Conservation (phyloP, 768 basidiomycete species). For the Auricularia sp. region DNA sequence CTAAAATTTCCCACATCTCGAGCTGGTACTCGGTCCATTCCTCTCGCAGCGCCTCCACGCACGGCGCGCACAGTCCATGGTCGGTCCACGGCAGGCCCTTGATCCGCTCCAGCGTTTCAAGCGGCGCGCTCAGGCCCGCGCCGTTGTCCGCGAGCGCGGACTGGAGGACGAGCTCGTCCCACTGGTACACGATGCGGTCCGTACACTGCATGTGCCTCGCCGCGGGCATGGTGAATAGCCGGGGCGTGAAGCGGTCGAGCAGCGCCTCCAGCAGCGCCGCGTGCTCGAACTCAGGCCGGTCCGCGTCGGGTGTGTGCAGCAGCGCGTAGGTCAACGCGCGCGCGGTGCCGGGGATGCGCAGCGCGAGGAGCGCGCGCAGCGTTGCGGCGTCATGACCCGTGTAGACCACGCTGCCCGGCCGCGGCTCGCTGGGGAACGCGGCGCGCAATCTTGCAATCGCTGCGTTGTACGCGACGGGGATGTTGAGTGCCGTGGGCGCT, state of each 20-base stretch:
- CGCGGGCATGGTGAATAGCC: conserved; percentile 58
- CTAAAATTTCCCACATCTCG: neutral
- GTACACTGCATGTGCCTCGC: conserved; percentile 70
- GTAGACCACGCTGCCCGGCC: neutral
- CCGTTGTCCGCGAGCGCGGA: conserved; percentile 53
- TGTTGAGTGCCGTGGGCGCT: neutral
- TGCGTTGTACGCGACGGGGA: neutral
- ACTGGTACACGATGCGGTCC: conserved; percentile 56
- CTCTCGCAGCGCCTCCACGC: neutral
- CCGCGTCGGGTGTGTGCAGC: conserved; percentile 25
- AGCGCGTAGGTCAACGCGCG: neutral
- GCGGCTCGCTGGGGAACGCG: neutral
- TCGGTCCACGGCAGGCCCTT: conserved; percentile 18
- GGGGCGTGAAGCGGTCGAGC: conserved; percentile 59
- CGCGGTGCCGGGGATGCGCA: neutral
- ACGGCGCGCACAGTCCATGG: neutral
- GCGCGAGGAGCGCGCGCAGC: neutral
- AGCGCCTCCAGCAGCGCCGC: conserved; percentile 38
- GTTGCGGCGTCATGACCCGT: neutral
- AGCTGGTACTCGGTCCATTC: neutral
- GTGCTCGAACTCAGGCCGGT: conserved; percentile 22
- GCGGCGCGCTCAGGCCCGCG: conserved; percentile 44
- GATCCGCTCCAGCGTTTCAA: conserved; percentile 57
- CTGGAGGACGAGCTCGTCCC: conserved; percentile 62
- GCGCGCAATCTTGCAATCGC: neutral